Conservation (phyloP, 202 grass and related monocot genomes). For the Alloteropsis angusta region DNA sequence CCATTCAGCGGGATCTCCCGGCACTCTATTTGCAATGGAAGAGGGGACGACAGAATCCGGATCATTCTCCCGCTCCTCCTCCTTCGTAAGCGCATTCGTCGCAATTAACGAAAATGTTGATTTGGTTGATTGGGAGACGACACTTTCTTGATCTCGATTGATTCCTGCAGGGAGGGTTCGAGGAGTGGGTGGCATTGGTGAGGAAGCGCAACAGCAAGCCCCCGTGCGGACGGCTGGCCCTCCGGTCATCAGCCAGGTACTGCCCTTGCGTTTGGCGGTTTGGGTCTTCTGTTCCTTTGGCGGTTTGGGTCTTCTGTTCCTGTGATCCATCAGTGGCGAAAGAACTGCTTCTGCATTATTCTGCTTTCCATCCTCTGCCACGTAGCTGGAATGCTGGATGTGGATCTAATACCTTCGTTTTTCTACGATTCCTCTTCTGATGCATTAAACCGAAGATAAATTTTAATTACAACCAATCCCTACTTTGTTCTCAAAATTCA, state of each 20-base stretch:
- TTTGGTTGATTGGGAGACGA: neutral
- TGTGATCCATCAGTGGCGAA: neutral
- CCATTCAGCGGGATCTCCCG: neutral
- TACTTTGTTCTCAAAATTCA: neutral
- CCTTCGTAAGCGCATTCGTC: slow-evolving; percentile 29
- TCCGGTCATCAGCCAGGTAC: slow-evolving; percentile 19
- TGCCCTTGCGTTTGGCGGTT: too few relatives aligned
- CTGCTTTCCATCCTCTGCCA: neutral
- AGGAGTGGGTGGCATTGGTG: slow-evolving; percentile 54
- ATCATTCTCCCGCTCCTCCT: slow-evolving; percentile 45
- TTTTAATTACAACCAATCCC: neutral
- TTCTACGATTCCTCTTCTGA: neutral
- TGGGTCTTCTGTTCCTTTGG: too few relatives aligned
- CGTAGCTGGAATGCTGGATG: neutral
- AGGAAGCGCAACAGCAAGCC: slow-evolving; percentile 34
- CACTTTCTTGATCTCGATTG: neutral
- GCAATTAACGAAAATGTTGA: neutral
- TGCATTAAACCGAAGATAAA: neutral
- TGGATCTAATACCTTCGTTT: neutral
- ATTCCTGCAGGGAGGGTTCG: slow-evolving; percentile 37
- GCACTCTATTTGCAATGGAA: slow-evolving; percentile 16
- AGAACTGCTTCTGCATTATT: neutral
- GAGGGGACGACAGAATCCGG: slow-evolving; percentile 13
- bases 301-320: neutral
- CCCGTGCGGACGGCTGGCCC: slow-evolving; percentile 11